Percentiles rank a stretch among this genome's conserved stretches.
These are phyloP conservation scores for Camellia granthamiana DNA, from an alignment of 148 eudicot genomes.

Conservation along the genomic window DNA sequence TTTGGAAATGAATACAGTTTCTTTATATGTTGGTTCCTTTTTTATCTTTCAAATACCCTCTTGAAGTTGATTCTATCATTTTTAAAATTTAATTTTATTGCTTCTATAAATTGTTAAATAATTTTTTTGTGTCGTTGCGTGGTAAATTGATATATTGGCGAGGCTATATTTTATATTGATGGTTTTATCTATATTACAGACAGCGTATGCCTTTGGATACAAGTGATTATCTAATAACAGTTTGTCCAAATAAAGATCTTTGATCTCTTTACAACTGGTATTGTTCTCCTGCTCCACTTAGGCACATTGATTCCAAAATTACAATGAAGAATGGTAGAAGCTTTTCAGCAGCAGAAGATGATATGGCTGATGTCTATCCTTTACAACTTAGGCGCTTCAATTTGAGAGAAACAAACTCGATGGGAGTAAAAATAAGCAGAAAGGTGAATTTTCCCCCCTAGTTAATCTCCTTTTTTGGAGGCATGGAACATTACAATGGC, in stretches of 20 bases:
- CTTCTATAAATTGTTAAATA: not conserved
- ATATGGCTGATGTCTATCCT: conserved; percentile 90
- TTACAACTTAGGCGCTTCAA: conserved; percentile 76
- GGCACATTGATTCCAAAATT: conserved; percentile 75
- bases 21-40: not conserved
- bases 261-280: conserved; percentile 12
- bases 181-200: not conserved
- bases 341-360: conserved; percentile 56
- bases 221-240: conserved; percentile 5
- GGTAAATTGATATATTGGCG: not conserved
- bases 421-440: conserved; percentile 77
- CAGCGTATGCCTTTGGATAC: not conserved
- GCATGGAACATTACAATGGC: not conserved
- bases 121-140: not conserved
- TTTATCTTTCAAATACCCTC: not conserved
- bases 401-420: conserved; percentile 54
- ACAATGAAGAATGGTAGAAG: conserved; percentile 57
- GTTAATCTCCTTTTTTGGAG: not conserved
- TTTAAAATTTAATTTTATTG: not conserved
- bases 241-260: conserved; percentile 16
- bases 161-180: not conserved
- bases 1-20: not conserved
- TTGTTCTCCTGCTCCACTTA: conserved; percentile 23
- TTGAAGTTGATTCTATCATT: not conserved
- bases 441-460: conserved; percentile 44